Percentiles rank a stretch among this genome's conserved stretches.
Evolutionary conservation across 2,329 filamentous ascomycete genomes (phyloP).

Genomic region (Diaporthe destruens): DNA sequence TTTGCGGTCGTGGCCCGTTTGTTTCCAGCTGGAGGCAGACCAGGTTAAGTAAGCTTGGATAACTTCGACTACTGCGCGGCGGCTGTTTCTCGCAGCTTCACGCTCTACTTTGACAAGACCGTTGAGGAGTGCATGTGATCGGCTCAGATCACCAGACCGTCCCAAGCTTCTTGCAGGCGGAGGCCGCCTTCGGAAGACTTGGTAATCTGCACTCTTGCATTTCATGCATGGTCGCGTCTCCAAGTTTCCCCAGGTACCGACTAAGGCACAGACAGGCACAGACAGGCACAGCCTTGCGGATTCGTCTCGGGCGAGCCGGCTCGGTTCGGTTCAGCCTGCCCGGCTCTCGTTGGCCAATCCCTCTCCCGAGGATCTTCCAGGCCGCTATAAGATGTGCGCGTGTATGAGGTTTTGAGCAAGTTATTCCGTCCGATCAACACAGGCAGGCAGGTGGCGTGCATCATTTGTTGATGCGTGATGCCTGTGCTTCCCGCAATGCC

Average conservation of each 20-base stretch:
- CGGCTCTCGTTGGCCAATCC: neutral
- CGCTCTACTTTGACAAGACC: neutral
- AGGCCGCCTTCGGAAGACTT: constrained; percentile 23
- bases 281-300: constrained; percentile 32
- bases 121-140: constrained; percentile 16
- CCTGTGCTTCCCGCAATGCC: constrained; percentile 14
- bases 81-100: neutral
- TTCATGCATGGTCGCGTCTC: constrained; percentile 24
- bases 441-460: constrained; percentile 12
- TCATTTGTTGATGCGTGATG: constrained; percentile 23
- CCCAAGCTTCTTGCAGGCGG: constrained; percentile 22
- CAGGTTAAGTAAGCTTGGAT: neutral
- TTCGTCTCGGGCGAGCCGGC: constrained; percentile 21
- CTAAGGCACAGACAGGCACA: too few relatives aligned
- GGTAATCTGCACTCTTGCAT: constrained; percentile 4
- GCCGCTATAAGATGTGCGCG: constrained; percentile 16
- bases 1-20: constrained; percentile 14
- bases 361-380: neutral
- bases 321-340: constrained; percentile 22
- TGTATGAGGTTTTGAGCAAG: constrained; percentile 19
- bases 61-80: neutral
- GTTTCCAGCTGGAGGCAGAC: constrained; percentile 1
- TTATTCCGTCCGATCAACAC: constrained; percentile 22
- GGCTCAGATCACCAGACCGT: constrained; percentile 5
- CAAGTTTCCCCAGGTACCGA: constrained; percentile 5